Percentiles rank a stretch among this genome's conserved stretches.
Evolutionary conservation across 2,329 filamentous ascomycete genomes (phyloP).

Genomic region (Rhinocladiella mackenziei): DNA sequence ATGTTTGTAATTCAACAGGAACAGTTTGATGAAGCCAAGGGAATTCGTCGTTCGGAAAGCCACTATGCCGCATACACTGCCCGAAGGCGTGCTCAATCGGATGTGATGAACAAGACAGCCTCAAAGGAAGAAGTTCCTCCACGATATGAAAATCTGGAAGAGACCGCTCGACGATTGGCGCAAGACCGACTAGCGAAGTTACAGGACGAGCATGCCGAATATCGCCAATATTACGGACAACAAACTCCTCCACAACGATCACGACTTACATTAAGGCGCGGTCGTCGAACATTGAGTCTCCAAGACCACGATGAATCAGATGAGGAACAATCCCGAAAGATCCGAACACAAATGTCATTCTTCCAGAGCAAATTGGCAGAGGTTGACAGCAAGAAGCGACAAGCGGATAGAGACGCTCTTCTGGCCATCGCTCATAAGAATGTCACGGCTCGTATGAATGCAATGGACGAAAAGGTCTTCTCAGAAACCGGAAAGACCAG

Average conservation of each 20-base stretch:
- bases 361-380: conserved; percentile 65
- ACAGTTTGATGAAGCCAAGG: conserved; percentile 49
- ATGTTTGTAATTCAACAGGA: conserved; percentile 73
- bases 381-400: conserved; percentile 69
- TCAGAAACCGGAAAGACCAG: conserved; percentile 68
- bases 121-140: conserved; percentile 6
- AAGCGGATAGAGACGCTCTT: conserved; percentile 69
- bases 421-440: conserved; percentile 78
- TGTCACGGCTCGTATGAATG: conserved; percentile 71
- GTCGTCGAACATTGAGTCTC: conserved; percentile 59
- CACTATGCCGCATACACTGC: conserved; percentile 37
- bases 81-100: conserved; percentile 31
- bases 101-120: conserved; percentile 20
- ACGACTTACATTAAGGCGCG: conserved; percentile 52
- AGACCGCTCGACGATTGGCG: conserved; percentile 80
- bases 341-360: conserved; percentile 73
- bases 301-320: conserved; percentile 58
- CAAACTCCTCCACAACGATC: conserved; percentile 48
- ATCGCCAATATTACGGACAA: conserved; percentile 73
- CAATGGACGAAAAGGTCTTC: conserved; percentile 77
- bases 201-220: conserved; percentile 65
- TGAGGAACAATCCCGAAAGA: conserved; percentile 64
- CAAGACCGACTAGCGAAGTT: conserved; percentile 78
- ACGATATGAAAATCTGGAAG: conserved; percentile 61
- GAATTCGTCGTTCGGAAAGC: conserved; percentile 34